Evolutionary conservation across 2,329 filamentous ascomycete genomes (phyloP).

Genomic region (Beauveria pseudobassiana): DNA sequence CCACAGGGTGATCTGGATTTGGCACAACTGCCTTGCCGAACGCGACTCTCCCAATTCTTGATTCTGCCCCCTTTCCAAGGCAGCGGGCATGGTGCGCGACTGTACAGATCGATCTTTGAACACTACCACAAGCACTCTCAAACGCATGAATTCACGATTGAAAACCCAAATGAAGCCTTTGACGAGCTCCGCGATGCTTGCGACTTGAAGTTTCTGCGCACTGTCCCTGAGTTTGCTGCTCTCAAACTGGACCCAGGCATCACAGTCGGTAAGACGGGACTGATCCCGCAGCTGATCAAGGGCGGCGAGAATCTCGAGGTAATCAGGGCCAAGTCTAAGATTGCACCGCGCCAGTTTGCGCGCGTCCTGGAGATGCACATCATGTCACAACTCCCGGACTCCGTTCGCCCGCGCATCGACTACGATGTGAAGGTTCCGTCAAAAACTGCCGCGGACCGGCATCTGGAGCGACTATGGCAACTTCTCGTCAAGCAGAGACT

Average conservation of each 20-base stretch:
- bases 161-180: conserved; percentile 86
- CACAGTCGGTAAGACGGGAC: conserved; percentile 39
- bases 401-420: conserved; percentile 46
- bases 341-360: conserved; percentile 67
- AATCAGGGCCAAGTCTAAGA: conserved; percentile 59
- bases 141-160: conserved; percentile 79
- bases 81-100: conserved; percentile 66
- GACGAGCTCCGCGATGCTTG: conserved; percentile 71
- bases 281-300: conserved; percentile 47
- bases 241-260: conserved; percentile 48
- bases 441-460: conserved; percentile 47
- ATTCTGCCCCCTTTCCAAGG: conserved; percentile 83
- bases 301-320: conserved; percentile 46
- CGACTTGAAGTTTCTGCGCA: conserved; percentile 60
- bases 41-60: conserved; percentile 87
- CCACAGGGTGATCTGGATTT: conserved; percentile 40
- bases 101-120: conserved; percentile 75
- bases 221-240: conserved; percentile 47
- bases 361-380: conserved; percentile 70
- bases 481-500: conserved; percentile 70
- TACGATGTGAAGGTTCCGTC: conserved; percentile 34
- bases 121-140: conserved; percentile 59
- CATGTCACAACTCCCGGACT: conserved; percentile 50
- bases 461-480: conserved; percentile 63
- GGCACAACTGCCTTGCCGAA: conserved; percentile 62